Evolutionary conservation across 2,329 filamentous ascomycete genomes (phyloP), one percentile per base, ranked within the genome.

Genomic region (Paraphaeosphaeria sporulosa): DNA sequence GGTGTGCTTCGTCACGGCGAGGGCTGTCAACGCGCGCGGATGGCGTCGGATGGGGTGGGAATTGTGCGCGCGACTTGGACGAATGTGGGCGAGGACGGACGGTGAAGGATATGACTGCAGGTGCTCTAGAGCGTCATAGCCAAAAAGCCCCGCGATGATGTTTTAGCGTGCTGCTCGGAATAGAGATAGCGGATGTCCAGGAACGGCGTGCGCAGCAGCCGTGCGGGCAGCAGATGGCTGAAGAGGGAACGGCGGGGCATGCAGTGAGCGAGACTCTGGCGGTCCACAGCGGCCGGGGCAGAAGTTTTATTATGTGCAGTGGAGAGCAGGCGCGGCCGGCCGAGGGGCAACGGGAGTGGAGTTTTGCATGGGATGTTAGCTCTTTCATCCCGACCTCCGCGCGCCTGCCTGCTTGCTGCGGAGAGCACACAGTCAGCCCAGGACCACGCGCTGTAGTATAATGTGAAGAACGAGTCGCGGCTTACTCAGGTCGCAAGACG

Each of bases 121-220:
- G 42, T 23, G 52, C 23, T 17, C 52, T 46, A 55, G 44, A 40
- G 42, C 52, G 52, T 55, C 52, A 55, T 46, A 55, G 40, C 52
- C 52, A 44, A 25, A 47, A 21, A 55, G 42, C 52, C 52, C 52
- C 52, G 52, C 52, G 52, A 46, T 55, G 52, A 36, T 55, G 52
- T 44, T 27, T 23, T 55, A 46, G 51, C 51, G 40, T 46, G 30
- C 27, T 55, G 30, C 40, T 55, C 52, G 52, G 52, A 55, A 21
- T 36, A 55, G 19, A 46, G 40, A 55, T 46, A 46, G 52, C 42
- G 52, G 52, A 46, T 43, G 42, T 30, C 38, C 36, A 32, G 38
- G 25, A 54, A 30, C 23, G 38, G 38, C 51, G 51, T 19, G 43
- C 23, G 36, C 51, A 44, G 36, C 38, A 21, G 7, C 25, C 23